Conservation (phyloP, 2,329 filamentous ascomycete species). For the Laburnicola sp. region DNA sequence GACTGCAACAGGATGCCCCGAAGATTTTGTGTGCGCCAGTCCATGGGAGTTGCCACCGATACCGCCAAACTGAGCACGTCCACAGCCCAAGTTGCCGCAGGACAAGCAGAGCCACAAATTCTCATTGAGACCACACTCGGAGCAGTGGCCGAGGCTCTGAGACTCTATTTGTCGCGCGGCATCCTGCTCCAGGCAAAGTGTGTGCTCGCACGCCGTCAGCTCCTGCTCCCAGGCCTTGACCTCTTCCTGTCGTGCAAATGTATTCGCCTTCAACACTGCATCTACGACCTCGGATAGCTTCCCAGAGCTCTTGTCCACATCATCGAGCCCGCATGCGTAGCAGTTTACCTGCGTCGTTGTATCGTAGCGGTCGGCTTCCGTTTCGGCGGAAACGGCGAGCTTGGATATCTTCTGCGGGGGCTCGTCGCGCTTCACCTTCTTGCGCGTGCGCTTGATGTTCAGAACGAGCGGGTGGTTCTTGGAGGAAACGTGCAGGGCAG, state of each 20-base stretch:
- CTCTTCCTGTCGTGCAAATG: slow-evolving; percentile 90
- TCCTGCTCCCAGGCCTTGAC: slow-evolving; percentile 99
- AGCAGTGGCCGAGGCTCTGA: slow-evolving; percentile 81
- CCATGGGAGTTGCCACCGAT: slow-evolving; percentile 91
- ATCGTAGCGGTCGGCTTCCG: slow-evolving; percentile 88
- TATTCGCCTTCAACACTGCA: slow-evolving; percentile 85
- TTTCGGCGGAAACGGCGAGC: slow-evolving; percentile 90
- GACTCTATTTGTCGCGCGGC: slow-evolving; percentile 69
- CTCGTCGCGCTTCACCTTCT: slow-evolving; percentile 76
- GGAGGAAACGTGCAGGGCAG: slow-evolving; percentile 69
- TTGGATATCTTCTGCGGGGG: slow-evolving; percentile 94
- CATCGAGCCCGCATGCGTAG: slow-evolving; percentile 71
- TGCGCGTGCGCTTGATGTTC: slow-evolving; percentile 87
- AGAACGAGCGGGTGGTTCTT: slow-evolving; percentile 78
- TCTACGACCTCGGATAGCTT: slow-evolving; percentile 75
- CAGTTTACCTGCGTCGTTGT: slow-evolving; percentile 76
- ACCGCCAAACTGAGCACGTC: slow-evolving; percentile 87
- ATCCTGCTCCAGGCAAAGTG: slow-evolving; percentile 76
- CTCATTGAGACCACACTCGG: slow-evolving; percentile 82
- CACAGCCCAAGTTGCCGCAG: slow-evolving; percentile 93
- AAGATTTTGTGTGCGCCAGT: slow-evolving; percentile 73
- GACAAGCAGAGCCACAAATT: slow-evolving; percentile 96
- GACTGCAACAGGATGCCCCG: slow-evolving; percentile 84
- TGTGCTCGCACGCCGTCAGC: slow-evolving; percentile 86
- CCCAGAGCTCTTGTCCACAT: slow-evolving; percentile 66